phyloP scores from a whole-genome alignment of 805 yeast genomes.

The Candida namnaoensis region DNA sequence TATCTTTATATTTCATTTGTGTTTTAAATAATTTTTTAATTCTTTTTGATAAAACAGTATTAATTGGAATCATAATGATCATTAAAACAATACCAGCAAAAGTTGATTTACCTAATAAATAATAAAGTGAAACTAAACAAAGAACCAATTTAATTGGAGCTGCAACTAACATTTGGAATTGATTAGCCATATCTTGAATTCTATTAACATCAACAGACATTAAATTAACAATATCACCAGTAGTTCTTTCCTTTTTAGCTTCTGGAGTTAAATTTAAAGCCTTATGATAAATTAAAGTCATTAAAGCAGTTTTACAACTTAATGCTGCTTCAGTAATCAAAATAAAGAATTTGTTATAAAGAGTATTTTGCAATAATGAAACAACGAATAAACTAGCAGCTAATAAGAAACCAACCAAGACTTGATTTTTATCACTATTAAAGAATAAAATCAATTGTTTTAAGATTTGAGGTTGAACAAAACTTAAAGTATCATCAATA shows the following conservation, averaged over 20 bases:
- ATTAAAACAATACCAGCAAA: constrained; percentile 48
- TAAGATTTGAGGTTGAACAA: constrained; percentile 81
- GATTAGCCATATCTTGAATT: constrained; percentile 49
- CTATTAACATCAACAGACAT: constrained; percentile 70
- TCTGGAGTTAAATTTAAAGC: constrained; percentile 60
- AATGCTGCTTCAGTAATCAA: constrained; percentile 52
- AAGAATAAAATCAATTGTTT: constrained; percentile 51
- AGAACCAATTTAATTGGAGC: constrained; percentile 50
- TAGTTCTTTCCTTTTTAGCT: constrained; percentile 47
- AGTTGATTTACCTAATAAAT: constrained; percentile 49
- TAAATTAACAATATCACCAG: constrained; percentile 76
- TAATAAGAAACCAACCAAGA: constrained; percentile 44
- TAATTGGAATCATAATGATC: constrained; percentile 49
- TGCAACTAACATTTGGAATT: constrained; percentile 45
- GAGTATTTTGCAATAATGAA: constrained; percentile 50
- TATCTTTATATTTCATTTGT: constrained; percentile 58
- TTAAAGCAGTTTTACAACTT: constrained; percentile 55
- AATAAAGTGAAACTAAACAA: constrained; percentile 45
- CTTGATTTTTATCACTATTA: constrained; percentile 33
- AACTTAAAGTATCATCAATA: constrained; percentile 71
- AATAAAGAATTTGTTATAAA: constrained; percentile 63
- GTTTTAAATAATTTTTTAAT: constrained; percentile 37
- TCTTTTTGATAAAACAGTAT: constrained; percentile 35
- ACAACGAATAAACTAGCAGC: constrained; percentile 56
- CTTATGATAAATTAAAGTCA: constrained; percentile 63